These are phyloP conservation scores for Geranomyces michiganensis DNA, from an alignment of 192 early-diverging fungal genomes.

Conservation along the genomic window DNA sequence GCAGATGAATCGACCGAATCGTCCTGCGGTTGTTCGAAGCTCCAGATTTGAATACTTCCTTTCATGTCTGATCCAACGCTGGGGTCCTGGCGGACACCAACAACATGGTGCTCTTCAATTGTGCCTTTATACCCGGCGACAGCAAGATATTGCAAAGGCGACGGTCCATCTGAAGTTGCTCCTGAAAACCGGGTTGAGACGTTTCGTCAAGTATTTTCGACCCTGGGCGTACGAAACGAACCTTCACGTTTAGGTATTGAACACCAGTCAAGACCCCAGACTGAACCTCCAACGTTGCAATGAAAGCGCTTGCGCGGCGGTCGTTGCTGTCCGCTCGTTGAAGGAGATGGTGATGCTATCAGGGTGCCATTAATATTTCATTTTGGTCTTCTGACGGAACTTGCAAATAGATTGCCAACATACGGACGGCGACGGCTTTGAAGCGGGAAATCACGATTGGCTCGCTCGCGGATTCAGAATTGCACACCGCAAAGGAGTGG, in stretches of 20 bases:
- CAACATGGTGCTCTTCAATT: slow-evolving; percentile 32
- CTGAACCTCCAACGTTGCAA: slow-evolving; percentile 46
- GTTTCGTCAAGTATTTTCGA: no score
- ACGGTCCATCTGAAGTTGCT: neutral
- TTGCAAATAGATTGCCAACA: no score
- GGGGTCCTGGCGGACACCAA: slow-evolving; percentile 34
- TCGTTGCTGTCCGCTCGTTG: neutral
- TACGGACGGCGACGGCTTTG: neutral
- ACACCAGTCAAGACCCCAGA: slow-evolving; percentile 51
- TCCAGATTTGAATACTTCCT: slow-evolving; percentile 50
- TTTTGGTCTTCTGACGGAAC: neutral
- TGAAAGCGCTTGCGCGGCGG: slow-evolving; percentile 28
- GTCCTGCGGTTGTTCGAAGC: slow-evolving; percentile 10
- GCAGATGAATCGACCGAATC: neutral
- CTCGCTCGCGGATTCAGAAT: neutral
- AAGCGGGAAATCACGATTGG: neutral
- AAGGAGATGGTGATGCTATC: neutral
- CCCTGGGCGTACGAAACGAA: neutral
- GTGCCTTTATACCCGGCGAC: slow-evolving; percentile 43
- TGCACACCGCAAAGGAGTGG: neutral
- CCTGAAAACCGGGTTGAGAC: no score
- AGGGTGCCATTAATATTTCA: neutral
- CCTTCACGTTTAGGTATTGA: neutral
- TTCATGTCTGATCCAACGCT: slow-evolving; percentile 22
- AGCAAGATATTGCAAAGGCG: slow-evolving; percentile 39